Evolutionary conservation across 176 grass and related monocot species (phyloP).

Genomic region (Lolium multiflorum): DNA sequence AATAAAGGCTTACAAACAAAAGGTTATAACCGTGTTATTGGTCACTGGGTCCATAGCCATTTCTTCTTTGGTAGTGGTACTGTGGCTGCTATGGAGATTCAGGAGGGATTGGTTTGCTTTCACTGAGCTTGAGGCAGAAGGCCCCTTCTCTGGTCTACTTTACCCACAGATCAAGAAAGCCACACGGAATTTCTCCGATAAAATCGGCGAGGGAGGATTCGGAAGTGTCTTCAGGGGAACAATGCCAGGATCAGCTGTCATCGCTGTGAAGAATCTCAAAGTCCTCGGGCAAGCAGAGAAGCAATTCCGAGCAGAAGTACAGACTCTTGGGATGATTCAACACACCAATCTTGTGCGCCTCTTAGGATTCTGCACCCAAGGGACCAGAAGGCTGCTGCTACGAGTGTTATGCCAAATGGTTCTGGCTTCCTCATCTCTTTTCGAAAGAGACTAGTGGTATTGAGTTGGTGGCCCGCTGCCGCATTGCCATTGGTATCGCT

Average conservation of each 20-base stretch:
- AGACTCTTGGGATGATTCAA: slow-evolving; percentile 39
- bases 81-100: slow-evolving; percentile 13
- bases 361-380: slow-evolving; percentile 22
- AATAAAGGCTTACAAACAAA: neutral
- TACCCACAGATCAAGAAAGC: slow-evolving; percentile 31
- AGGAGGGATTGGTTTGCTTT: slow-evolving; percentile 3
- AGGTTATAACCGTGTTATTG: neutral
- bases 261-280: slow-evolving; percentile 43
- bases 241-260: neutral
- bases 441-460: neutral
- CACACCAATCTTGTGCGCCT: slow-evolving; percentile 42
- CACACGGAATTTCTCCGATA: slow-evolving; percentile 9
- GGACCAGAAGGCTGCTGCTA: neutral
- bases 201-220: slow-evolving; percentile 40
- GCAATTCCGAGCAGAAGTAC: slow-evolving; percentile 37
- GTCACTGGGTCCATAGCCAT: neutral
- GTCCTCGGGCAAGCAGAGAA: slow-evolving; percentile 14
- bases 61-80: neutral
- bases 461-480: slow-evolving; percentile 30
- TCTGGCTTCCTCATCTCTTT: slow-evolving; percentile 28
- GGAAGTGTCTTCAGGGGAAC: slow-evolving; percentile 38
- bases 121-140: neutral
- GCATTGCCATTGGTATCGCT: slow-evolving; percentile 6
- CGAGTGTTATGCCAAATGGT: slow-evolving; percentile 35
- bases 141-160: slow-evolving; percentile 14